Evolutionary conservation across 495 filamentous ascomycete species (phyloP).

Genomic region (Arthonia radiata): DNA sequence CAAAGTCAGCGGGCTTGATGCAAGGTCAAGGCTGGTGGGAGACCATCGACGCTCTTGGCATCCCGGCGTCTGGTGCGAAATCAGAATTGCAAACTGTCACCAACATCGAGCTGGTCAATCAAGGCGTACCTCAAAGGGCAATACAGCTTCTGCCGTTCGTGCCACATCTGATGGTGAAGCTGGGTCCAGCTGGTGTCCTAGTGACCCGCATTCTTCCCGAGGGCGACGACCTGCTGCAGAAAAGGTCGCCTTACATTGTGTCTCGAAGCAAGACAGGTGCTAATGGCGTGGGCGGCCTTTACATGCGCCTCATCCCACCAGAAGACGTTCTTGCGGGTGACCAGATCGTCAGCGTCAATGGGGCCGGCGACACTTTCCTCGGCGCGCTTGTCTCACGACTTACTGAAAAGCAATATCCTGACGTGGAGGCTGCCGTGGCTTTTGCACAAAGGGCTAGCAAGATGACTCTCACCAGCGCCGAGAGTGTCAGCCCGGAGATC

Average conservation of each 20-base stretch:
- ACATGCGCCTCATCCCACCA: constrained; percentile 57
- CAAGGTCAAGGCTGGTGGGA: constrained; percentile 50
- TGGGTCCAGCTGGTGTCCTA: constrained; percentile 58
- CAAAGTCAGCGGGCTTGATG: constrained; percentile 36
- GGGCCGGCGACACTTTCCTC: constrained; percentile 79
- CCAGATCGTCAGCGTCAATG: constrained; percentile 72
- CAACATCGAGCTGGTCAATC: constrained; percentile 35
- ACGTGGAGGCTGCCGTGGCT: constrained; percentile 22
- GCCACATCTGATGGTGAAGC: constrained; percentile 59
- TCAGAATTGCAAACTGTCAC: constrained; percentile 39
- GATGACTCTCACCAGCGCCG: constrained; percentile 43
- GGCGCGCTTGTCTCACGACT: constrained; percentile 55
- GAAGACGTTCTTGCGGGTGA: constrained; percentile 29
- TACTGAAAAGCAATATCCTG: constrained; percentile 14
- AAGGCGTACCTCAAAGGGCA: constrained; percentile 57
- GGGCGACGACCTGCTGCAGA: constrained; percentile 37
- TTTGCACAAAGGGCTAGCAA: constrained; percentile 54
- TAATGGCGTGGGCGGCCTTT: constrained; percentile 58
- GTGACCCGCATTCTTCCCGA: constrained; percentile 40
- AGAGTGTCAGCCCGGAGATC: constrained; percentile 36
- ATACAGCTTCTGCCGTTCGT: constrained; percentile 76
- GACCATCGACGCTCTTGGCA: constrained; percentile 47
- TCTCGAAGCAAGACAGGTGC: constrained; percentile 24
- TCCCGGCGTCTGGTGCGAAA: constrained; percentile 26
- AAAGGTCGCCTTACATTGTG: constrained; percentile 41